Percentiles rank a stretch among this genome's conserved stretches.
These are phyloP conservation scores for Grosmannia penicillata DNA, from an alignment of 2,329 filamentous ascomycete species.

Conservation along the genomic window DNA sequence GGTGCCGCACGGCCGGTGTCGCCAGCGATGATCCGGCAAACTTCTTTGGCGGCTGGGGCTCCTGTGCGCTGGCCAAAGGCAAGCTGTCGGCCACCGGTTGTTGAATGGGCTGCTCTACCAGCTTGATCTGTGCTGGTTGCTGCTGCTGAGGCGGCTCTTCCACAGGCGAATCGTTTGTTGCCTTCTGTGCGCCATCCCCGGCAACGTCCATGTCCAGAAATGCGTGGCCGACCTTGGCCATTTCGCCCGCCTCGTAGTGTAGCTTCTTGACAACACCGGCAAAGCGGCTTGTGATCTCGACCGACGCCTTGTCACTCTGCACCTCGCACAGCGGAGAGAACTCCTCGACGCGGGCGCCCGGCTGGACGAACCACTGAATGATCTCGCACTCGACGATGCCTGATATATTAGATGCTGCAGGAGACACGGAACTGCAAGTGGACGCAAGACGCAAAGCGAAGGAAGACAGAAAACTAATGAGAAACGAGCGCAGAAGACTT, in stretches of 20 bases:
- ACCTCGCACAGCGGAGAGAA: constrained; percentile 97
- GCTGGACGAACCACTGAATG: constrained; percentile 98
- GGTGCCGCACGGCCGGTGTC: constrained; percentile 81
- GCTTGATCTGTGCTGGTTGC: neutral
- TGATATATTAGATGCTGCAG: constrained; percentile 21
- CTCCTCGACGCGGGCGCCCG: constrained; percentile 88
- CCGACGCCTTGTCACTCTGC: constrained; percentile 87
- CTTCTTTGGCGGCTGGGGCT: constrained; percentile 25
- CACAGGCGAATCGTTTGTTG: neutral
- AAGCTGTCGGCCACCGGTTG: neutral
- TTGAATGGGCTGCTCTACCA: neutral
- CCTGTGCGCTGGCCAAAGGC: neutral
- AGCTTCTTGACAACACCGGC: constrained; percentile 92
- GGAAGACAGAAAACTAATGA: neutral
- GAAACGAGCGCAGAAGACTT: neutral
- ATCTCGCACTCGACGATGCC: constrained; percentile 97
- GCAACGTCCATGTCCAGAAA: constrained; percentile 91
- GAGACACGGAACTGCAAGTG: neutral
- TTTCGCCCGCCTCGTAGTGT: constrained; percentile 89
- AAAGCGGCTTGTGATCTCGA: constrained; percentile 90
- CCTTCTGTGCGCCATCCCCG: constrained; percentile 37
- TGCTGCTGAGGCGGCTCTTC: neutral
- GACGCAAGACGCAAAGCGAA: too few species aligned
- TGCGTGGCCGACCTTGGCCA: constrained; percentile 88
- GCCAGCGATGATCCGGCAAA: constrained; percentile 52